Conservation (phyloP, 2,329 filamentous ascomycete species). For the Aspergillus brunneoviolaceus region DNA sequence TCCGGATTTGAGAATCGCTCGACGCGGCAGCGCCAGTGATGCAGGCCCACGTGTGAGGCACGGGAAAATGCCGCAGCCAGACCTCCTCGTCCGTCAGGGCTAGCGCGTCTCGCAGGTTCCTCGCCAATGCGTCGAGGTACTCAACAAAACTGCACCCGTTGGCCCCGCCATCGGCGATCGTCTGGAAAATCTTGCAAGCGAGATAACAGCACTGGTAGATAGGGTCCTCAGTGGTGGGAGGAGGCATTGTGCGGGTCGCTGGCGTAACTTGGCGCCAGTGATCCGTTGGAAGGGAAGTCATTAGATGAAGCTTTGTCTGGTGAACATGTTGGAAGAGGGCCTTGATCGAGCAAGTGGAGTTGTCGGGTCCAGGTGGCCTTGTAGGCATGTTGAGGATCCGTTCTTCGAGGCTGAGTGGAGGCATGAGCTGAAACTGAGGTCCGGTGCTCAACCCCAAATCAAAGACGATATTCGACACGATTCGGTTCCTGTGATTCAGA, state of each 20-base stretch:
- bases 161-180: neutral
- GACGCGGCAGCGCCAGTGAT: neutral
- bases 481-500: slow-evolving; percentile 1
- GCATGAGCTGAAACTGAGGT: neutral
- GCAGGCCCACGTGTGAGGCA: neutral
- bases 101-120: neutral
- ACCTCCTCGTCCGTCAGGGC: neutral
- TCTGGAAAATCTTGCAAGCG: neutral
- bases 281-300: too few species aligned
- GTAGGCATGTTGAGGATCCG: too few species aligned
- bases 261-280: too few species aligned
- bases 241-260: too few species aligned
- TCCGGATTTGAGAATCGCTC: neutral
- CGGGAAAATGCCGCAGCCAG: neutral
- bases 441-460: neutral
- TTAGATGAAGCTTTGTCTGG: too few species aligned
- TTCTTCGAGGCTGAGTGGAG: neutral
- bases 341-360: too few species aligned
- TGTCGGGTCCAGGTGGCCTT: too few species aligned
- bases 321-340: too few species aligned
- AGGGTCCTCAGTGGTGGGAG: neutral
- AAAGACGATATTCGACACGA: slow-evolving; percentile 3
- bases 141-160: neutral
- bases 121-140: neutral
- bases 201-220: slow-evolving; percentile 6